Evolutionary conservation across 176 grass and related monocot genomes (phyloP), one percentile per base, ranked within the genome.

Genomic region (Aegilops umbellulata): DNA sequence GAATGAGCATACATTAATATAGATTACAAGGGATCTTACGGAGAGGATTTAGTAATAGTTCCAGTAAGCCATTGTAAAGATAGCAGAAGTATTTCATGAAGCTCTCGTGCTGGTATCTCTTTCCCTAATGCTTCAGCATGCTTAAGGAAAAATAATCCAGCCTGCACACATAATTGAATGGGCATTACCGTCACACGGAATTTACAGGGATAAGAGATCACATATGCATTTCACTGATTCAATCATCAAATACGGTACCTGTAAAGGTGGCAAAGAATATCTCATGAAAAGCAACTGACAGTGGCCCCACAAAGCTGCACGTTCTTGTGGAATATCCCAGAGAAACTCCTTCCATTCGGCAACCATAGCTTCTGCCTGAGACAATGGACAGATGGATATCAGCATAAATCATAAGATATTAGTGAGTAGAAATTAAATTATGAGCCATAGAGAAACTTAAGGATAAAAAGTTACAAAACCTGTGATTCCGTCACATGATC

Each of bases 281-380:
- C 82, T 90, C 57, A 91, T 69, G 76, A 98, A 98, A 81, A 98
- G 90, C 70, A 93, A 81, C 86, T 98, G 96, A 69, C 96, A 98
- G 64, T 98, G 90, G 39, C 93, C 92, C 96, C 96, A 98, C 71
- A 98, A 87, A 86, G 96, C 91, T 86, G 93, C 91, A 85, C 96
- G 87, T 88, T 98, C 96, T 82, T 95, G 93, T 71, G 96, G 93
- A 41, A 95, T 91, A 91, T 98, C 96, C 96, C 96, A 98, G 31
- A 98, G 88, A 63, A 98, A 98, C 83, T 98, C 96, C 86, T 92
- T 98, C 96, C 96, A 98, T 83, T 98, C 96, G 53, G 92, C 90
- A 47, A 98, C 91, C 96, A 98, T 98, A 47, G 93, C 96, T 91
- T 95, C 96, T 49, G 93, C 96, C 96, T 98, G 79, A 81, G 30